phyloP scores from a whole-genome alignment of 129 eudicot species.

The Flaveria robusta region DNA sequence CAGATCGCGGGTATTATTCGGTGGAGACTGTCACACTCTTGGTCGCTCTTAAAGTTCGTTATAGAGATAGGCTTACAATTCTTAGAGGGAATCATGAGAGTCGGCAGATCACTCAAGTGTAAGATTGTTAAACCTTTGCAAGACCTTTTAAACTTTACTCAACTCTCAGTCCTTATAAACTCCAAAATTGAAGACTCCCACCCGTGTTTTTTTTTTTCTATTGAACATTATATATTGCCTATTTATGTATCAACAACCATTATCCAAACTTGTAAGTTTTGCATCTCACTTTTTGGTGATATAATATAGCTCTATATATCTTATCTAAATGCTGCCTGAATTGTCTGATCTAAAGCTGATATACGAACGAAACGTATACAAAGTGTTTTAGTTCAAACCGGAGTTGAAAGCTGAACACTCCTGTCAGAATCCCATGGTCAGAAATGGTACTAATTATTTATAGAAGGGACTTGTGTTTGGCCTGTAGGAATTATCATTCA shows the following conservation, averaged over 20 bases:
- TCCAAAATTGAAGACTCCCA: background rate
- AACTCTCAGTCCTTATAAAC: background rate
- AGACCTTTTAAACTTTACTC: background rate
- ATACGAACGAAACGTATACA: too few relatives aligned
- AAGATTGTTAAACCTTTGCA: conserved; percentile 32
- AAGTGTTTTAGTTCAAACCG: too few relatives aligned
- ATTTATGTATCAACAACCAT: too few relatives aligned
- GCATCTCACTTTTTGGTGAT: too few relatives aligned
- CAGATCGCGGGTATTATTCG: conserved; percentile 95
- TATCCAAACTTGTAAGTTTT: too few relatives aligned
- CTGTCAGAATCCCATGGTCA: too few relatives aligned
- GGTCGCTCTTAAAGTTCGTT: conserved; percentile 86
- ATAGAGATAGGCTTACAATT: conserved; percentile 85
- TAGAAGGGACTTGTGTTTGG: too few relatives aligned
- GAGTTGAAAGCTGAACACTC: too few relatives aligned
- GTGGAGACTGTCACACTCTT: conserved; percentile 87
- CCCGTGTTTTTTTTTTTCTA: too few relatives aligned
- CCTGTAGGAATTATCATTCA: too few relatives aligned
- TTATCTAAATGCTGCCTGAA: background rate
- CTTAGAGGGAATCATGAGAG: conserved; percentile 93
- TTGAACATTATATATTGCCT: too few relatives aligned
- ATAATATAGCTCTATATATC: conserved; percentile 14
- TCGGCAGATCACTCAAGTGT: conserved; percentile 94
- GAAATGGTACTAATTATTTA: background rate
- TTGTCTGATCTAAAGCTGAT: too few relatives aligned